phyloP scores from a whole-genome alignment of 768 basidiomycete species.

The Russula virescens region DNA sequence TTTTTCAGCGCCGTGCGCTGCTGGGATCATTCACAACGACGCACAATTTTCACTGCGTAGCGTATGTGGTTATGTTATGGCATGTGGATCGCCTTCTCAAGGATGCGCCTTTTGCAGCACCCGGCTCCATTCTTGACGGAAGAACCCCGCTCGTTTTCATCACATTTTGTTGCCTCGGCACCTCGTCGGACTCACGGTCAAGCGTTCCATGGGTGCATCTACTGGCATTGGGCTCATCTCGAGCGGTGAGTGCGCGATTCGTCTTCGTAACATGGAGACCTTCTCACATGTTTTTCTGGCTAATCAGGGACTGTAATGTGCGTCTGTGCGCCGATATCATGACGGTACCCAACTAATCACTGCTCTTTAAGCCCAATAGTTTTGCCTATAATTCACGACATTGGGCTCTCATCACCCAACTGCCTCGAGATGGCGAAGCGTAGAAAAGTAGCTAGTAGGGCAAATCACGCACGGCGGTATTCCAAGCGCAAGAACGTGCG shows the following conservation, averaged over 20 bases:
- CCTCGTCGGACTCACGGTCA: background rate
- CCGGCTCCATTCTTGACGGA: background rate
- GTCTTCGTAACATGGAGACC: background rate
- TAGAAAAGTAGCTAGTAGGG: background rate
- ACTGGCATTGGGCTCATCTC: background rate
- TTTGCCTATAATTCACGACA: background rate
- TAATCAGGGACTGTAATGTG: constrained; percentile 1
- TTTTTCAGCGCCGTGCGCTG: constrained; percentile 17
- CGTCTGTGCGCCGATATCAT: background rate
- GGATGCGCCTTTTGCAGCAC: background rate
- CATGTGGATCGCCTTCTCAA: background rate
- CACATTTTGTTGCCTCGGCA: background rate
- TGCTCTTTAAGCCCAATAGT: background rate
- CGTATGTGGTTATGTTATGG: background rate
- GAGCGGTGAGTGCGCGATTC: background rate
- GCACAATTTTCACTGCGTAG: background rate
- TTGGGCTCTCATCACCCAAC: background rate
- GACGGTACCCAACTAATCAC: background rate
- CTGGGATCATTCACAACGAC: constrained; percentile 3
- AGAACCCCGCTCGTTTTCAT: background rate
- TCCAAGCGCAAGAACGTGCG: no score
- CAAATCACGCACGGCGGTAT: background rate
- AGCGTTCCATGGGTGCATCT: background rate
- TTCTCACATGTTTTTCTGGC: background rate
- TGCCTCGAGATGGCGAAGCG: no score